Percentiles rank a stretch among this genome's conserved stretches.
These are phyloP conservation scores for Phytophthora chlamydospora DNA, from an alignment of 352 stramenopile genomes.

Conservation along the genomic window DNA sequence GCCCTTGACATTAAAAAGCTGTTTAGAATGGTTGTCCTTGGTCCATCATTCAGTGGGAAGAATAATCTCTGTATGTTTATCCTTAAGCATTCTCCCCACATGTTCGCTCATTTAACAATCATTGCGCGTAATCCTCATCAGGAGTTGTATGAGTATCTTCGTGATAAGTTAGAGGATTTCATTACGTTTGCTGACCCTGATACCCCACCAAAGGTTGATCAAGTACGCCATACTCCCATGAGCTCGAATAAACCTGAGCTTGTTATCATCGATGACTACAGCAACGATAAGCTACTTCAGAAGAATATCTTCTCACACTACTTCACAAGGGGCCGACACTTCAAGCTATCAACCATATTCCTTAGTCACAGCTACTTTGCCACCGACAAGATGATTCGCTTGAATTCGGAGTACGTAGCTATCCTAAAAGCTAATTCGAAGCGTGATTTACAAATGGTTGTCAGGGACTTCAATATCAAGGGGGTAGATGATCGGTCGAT, in stretches of 20 bases:
- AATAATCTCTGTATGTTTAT: conserved; percentile 35
- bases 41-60: conserved; percentile 16
- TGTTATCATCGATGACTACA: conserved; percentile 39
- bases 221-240: conserved; percentile 22
- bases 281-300: conserved; percentile 34
- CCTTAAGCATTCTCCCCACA: conserved; percentile 27
- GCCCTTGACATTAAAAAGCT: conserved; percentile 27
- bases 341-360: conserved; percentile 35
- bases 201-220: conserved; percentile 36
- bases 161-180: conserved; percentile 37
- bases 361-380: conserved; percentile 43
- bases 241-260: conserved; percentile 7
- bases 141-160: conserved; percentile 33
- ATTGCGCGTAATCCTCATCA: conserved; percentile 31
- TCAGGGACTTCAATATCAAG: conserved; percentile 35
- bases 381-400: conserved; percentile 44
- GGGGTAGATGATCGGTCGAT: conserved; percentile 21
- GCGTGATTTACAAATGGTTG: conserved; percentile 38
- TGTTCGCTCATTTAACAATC: conserved; percentile 32
- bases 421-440: conserved; percentile 43
- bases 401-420: conserved; percentile 32
- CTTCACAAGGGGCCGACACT: conserved; percentile 36
- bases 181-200: conserved; percentile 26
- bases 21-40: conserved; percentile 38
- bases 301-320: conserved; percentile 42